Percentiles rank a stretch among this genome's conserved stretches.
Conservation (phyloP, 177 flowering plant genomes). For the Vitis hybrid region DNA sequence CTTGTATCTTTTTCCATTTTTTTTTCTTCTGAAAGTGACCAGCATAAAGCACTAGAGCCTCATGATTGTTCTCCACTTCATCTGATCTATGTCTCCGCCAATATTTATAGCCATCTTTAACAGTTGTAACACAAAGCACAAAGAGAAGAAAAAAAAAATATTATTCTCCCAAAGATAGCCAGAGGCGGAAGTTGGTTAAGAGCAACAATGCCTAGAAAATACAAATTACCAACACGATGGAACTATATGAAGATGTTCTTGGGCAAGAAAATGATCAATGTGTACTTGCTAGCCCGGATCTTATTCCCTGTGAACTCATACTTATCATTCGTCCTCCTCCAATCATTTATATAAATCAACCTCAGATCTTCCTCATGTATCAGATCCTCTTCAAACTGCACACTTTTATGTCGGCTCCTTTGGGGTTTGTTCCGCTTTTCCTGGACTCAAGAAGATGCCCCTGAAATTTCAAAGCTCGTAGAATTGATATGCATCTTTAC, state of each 20-base stretch:
- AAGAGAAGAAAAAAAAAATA: slow-evolving; percentile 76
- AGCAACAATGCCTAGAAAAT: slow-evolving; percentile 87
- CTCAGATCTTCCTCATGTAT: slow-evolving; percentile 52
- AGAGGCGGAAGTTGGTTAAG: slow-evolving; percentile 96
- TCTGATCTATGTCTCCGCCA: slow-evolving; percentile 95
- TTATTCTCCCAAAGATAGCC: slow-evolving; percentile 90
- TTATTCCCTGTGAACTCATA: slow-evolving; percentile 86
- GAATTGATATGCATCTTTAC: slow-evolving; percentile 31
- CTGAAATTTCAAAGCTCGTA: slow-evolving; percentile 42
- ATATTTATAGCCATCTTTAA: slow-evolving; percentile 91
- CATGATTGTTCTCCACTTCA: slow-evolving; percentile 74
- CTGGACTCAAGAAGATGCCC: slow-evolving; percentile 34
- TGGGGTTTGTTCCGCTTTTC: slow-evolving; percentile 48
- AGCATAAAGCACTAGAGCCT: slow-evolving; percentile 59
- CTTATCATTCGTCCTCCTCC: slow-evolving; percentile 74
- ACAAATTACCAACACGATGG: slow-evolving; percentile 85
- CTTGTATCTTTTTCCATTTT: slow-evolving; percentile 71
- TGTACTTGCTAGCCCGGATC: slow-evolving; percentile 85
- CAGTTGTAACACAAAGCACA: slow-evolving; percentile 85
- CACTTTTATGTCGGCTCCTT: slow-evolving; percentile 49
- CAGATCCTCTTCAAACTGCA: slow-evolving; percentile 49
- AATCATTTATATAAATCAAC: slow-evolving; percentile 73
- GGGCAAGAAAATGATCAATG: slow-evolving; percentile 76
- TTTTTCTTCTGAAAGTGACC: slow-evolving; percentile 43
- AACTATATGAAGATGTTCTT: slow-evolving; percentile 91